These are phyloP conservation scores for Fibroporia radiculosa DNA, from an alignment of 768 basidiomycete species.

Conservation along the genomic window DNA sequence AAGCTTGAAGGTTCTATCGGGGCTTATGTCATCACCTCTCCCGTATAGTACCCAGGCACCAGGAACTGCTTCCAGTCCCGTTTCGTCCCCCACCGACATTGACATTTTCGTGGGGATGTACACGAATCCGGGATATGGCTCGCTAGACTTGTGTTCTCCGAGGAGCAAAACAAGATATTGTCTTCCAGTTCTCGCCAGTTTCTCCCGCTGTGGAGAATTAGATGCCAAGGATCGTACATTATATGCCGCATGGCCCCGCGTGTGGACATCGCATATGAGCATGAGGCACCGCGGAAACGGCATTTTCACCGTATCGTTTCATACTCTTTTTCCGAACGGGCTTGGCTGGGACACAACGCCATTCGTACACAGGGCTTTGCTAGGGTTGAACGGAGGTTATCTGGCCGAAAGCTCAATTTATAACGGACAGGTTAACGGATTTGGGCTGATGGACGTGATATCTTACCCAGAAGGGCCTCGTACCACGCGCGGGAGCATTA, in stretches of 20 bases:
- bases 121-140: conserved; percentile 13
- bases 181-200: not conserved
- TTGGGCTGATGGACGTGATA: too few species aligned
- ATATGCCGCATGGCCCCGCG: not conserved
- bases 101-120: conserved; percentile 12
- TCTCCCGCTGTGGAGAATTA: not conserved
- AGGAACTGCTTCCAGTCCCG: too few species aligned
- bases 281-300: too few species aligned
- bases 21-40: not conserved
- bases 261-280: not conserved
- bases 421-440: too few species aligned
- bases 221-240: not conserved
- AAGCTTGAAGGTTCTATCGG: not conserved
- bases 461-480: too few species aligned
- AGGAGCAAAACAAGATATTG: not conserved
- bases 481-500: too few species aligned
- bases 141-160: conserved; percentile 14
- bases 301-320: too few species aligned
- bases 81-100: not conserved
- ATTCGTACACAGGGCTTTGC: too few species aligned
- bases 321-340: too few species aligned
- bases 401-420: too few species aligned
- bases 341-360: too few species aligned
- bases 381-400: too few species aligned
- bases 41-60: not conserved